Conservation (phyloP, 768 basidiomycete species). For the Rhodotorula paludigena region DNA sequence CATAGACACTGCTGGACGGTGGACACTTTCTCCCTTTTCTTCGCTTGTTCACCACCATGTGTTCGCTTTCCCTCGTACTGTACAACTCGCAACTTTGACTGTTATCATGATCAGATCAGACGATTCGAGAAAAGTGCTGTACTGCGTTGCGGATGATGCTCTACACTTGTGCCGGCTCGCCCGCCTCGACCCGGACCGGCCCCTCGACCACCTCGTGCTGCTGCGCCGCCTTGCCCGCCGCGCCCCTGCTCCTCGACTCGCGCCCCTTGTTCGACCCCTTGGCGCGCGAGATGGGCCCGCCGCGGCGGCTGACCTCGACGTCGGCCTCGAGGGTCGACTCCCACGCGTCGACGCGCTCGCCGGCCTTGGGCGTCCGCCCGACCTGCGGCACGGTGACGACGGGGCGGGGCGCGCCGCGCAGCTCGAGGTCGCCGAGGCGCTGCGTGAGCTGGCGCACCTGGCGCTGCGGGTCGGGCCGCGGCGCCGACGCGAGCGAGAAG, state of each 20-base stretch:
- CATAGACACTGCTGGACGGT: not conserved
- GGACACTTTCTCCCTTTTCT: constrained; percentile 1
- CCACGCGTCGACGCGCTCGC: constrained; percentile 26
- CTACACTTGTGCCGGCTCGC: too few relatives aligned
- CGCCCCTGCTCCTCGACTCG: not conserved
- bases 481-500: constrained; percentile 18
- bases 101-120: too few relatives aligned
- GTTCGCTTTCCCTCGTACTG: too few relatives aligned
- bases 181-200: too few relatives aligned
- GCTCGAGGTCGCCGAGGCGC: constrained; percentile 18
- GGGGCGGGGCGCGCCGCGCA: constrained; percentile 9
- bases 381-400: constrained; percentile 30
- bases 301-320: not conserved
- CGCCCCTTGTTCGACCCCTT: constrained; percentile 11
- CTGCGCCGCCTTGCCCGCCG: not conserved
- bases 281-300: constrained; percentile 24
- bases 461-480: constrained; percentile 11
- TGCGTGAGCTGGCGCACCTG: constrained; percentile 24
- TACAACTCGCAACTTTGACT: too few relatives aligned
- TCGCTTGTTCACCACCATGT: too few relatives aligned
- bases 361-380: constrained; percentile 15
- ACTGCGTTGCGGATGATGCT: too few relatives aligned
- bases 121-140: too few relatives aligned
- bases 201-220: not conserved
- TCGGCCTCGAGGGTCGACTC: not conserved